These are phyloP conservation scores for Acacia crassicarpa DNA, from an alignment of 306 rosid species.

Conservation along the genomic window DNA sequence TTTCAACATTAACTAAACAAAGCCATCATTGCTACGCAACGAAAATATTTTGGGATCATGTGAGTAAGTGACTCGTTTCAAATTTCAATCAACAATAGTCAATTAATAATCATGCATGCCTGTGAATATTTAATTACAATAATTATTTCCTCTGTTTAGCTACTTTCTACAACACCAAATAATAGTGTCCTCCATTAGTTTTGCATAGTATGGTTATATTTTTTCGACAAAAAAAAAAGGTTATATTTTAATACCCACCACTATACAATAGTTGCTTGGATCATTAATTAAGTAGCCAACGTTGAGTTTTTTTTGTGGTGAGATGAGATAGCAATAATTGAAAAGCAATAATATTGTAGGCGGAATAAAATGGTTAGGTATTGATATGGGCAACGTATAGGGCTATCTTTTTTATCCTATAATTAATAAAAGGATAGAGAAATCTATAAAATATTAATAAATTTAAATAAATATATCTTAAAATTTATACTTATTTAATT, in stretches of 20 bases:
- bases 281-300: too few relatives aligned
- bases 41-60: not conserved
- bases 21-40: not conserved
- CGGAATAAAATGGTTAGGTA: slow-evolving; percentile 39
- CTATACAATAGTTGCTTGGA: not conserved
- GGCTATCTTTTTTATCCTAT: too few relatives aligned
- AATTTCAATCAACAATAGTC: slow-evolving; percentile 5
- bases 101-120: slow-evolving; percentile 23
- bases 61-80: slow-evolving; percentile 23
- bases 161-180: not conserved
- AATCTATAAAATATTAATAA: too few relatives aligned
- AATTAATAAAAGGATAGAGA: too few relatives aligned
- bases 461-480: too few relatives aligned
- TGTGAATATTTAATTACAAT: slow-evolving; percentile 18
- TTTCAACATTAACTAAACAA: not conserved
- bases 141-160: not conserved
- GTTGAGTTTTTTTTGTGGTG: not conserved
- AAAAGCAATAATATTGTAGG: not conserved
- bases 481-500: too few relatives aligned
- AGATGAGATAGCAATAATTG: not conserved
- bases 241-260: too few relatives aligned
- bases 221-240: too few relatives aligned
- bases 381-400: too few relatives aligned
- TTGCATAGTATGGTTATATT: not conserved
- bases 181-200: not conserved